phyloP scores from a whole-genome alignment of 257 asterid species.

The Ballota nigra region DNA sequence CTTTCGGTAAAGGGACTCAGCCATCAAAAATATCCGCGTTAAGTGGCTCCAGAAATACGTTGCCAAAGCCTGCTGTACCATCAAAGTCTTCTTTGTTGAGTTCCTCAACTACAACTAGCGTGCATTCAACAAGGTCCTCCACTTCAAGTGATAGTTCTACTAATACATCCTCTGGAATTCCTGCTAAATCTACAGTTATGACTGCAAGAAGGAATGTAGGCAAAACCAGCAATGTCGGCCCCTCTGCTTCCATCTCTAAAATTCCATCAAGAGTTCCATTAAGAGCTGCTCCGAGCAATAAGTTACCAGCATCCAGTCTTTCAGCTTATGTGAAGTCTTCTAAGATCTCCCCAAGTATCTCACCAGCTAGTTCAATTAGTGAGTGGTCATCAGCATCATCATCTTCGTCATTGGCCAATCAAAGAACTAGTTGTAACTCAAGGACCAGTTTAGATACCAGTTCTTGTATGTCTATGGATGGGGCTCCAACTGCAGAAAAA shows the following conservation, averaged over 20 bases:
- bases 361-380: slow-evolving; percentile 94
- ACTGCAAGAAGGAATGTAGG: slow-evolving; percentile 52
- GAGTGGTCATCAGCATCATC: slow-evolving; percentile 95
- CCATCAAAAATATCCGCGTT: slow-evolving; percentile 42
- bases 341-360: slow-evolving; percentile 56
- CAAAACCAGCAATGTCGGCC: slow-evolving; percentile 37
- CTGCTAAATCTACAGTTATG: slow-evolving; percentile 41
- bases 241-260: slow-evolving; percentile 50
- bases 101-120: slow-evolving; percentile 42
- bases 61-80: slow-evolving; percentile 55
- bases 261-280: slow-evolving; percentile 58
- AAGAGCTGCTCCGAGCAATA: slow-evolving; percentile 43
- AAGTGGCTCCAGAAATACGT: slow-evolving; percentile 45
- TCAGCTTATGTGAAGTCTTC: slow-evolving; percentile 52
- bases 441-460: slow-evolving; percentile 62
- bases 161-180: slow-evolving; percentile 42
- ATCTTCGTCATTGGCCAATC: slow-evolving; percentile 57
- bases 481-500: slow-evolving; percentile 39
- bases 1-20: slow-evolving; percentile 52
- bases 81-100: slow-evolving; percentile 44
- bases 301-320: slow-evolving; percentile 43
- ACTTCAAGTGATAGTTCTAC: slow-evolving; percentile 54
- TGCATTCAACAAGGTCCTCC: slow-evolving; percentile 56
- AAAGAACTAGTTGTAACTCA: slow-evolving; percentile 36
- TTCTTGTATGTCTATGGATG: slow-evolving; percentile 56